phyloP scores from a whole-genome alignment of 2,329 filamentous ascomycete genomes.

The Botryosphaeria agaves region DNA sequence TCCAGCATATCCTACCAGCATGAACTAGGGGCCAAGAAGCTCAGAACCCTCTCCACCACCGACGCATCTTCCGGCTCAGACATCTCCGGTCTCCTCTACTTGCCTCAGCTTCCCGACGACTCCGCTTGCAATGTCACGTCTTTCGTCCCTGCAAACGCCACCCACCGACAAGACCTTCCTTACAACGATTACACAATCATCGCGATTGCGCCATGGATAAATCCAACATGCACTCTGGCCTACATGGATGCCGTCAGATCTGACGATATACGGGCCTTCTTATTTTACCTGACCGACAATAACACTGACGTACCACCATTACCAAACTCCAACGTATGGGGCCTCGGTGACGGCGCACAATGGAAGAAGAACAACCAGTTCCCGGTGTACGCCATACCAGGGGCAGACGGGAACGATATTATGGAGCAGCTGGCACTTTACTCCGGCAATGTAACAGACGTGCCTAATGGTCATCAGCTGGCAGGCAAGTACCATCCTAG shows the following conservation, averaged over 20 bases:
- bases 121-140: slow-evolving; percentile 46
- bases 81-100: slow-evolving; percentile 68
- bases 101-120: slow-evolving; percentile 50
- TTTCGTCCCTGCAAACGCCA: slow-evolving; percentile 59
- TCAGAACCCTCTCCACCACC: slow-evolving; percentile 58
- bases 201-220: slow-evolving; percentile 77
- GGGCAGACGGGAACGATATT: slow-evolving; percentile 45
- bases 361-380: slow-evolving; percentile 59
- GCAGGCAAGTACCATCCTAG: slow-evolving; percentile 17
- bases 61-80: slow-evolving; percentile 42
- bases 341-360: slow-evolving; percentile 46
- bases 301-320: slow-evolving; percentile 44
- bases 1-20: no score
- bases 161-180: slow-evolving; percentile 49
- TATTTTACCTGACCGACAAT: slow-evolving; percentile 36
- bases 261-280: slow-evolving; percentile 41
- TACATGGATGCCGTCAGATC: slow-evolving; percentile 48
- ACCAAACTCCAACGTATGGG: slow-evolving; percentile 48
- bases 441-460: slow-evolving; percentile 50
- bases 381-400: slow-evolving; percentile 70
- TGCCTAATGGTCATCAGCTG: slow-evolving; percentile 22
- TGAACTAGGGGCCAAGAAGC: no score
- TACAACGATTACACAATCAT: slow-evolving; percentile 53
- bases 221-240: slow-evolving; percentile 49
- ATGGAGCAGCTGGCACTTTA: slow-evolving; percentile 59